Evolutionary conservation across 495 filamentous ascomycete species (phyloP).

Genomic region (Neurospora intermedia): DNA sequence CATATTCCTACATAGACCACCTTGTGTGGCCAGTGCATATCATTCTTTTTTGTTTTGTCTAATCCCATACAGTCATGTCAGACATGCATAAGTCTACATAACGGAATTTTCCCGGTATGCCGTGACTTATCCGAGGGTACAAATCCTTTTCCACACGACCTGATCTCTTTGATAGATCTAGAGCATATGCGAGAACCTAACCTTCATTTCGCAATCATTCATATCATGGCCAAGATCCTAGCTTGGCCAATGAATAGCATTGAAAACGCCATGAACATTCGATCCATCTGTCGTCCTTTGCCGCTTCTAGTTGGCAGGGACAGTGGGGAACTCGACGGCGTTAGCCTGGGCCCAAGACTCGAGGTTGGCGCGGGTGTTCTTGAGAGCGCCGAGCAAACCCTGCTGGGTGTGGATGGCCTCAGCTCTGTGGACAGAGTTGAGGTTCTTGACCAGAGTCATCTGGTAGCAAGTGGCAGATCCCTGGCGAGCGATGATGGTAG

Average conservation of each 20-base stretch:
- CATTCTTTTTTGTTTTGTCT: neutral
- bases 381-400: constrained; percentile 61
- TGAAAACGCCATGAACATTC: neutral
- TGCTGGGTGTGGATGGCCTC: constrained; percentile 74
- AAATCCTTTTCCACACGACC: neutral
- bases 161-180: neutral
- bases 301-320: constrained; percentile 22
- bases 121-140: neutral
- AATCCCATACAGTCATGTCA: neutral
- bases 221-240: neutral
- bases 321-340: constrained; percentile 30
- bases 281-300: neutral
- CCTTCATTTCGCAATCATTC: neutral
- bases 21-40: neutral
- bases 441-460: constrained; percentile 91
- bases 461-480: constrained; percentile 93
- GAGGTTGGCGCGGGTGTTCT: constrained; percentile 29
- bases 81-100: neutral
- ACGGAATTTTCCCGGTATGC: neutral
- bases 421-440: constrained; percentile 90
- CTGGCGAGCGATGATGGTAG: constrained; percentile 89
- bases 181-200: neutral
- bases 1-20: neutral
- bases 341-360: constrained; percentile 35
- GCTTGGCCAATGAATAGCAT: neutral